Percentiles rank a stretch among this genome's conserved stretches.
Conservation (phyloP, 2,329 filamentous ascomycete genomes). For the Blastomyces parvus region DNA sequence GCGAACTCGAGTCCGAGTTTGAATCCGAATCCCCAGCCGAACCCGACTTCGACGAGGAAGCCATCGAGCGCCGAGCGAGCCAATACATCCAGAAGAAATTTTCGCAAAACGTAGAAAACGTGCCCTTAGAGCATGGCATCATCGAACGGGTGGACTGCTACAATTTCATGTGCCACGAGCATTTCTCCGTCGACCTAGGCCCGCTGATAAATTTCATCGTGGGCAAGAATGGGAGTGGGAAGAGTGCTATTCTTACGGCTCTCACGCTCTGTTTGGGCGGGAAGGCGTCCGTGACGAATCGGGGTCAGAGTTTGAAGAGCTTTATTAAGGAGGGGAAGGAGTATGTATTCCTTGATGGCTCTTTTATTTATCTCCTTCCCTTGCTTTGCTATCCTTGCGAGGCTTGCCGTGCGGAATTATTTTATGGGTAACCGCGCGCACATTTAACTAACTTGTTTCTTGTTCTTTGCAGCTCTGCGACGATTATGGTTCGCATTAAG, state of each 20-base stretch:
- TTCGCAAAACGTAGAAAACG: conserved; percentile 53
- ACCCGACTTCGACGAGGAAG: conserved; percentile 24
- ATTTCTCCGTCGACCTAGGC: conserved; percentile 72
- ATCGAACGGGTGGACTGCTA: conserved; percentile 77
- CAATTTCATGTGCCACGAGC: conserved; percentile 94
- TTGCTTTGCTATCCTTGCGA: not conserved
- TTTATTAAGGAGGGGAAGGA: conserved; percentile 86
- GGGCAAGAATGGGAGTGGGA: conserved; percentile 93
- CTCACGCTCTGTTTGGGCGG: conserved; percentile 90
- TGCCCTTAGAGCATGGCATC: conserved; percentile 71
- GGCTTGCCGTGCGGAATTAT: not conserved
- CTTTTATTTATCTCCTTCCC: not conserved
- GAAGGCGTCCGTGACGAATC: conserved; percentile 86
- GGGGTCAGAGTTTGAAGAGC: conserved; percentile 77
- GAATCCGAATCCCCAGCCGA: conserved; percentile 44
- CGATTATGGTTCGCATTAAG: conserved; percentile 76
- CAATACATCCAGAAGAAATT: conserved; percentile 50
- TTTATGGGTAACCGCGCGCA: not conserved
- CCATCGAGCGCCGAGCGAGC: conserved; percentile 51
- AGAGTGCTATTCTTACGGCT: conserved; percentile 89
- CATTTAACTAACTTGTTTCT: conserved; percentile 7
- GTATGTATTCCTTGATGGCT: conserved; percentile 34
- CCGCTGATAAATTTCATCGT: conserved; percentile 97
- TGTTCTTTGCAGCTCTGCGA: conserved; percentile 37
- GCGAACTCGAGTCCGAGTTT: conserved; percentile 18